phyloP scores from a whole-genome alignment of 768 basidiomycete species.

The Termitomyces bulborhizus region DNA sequence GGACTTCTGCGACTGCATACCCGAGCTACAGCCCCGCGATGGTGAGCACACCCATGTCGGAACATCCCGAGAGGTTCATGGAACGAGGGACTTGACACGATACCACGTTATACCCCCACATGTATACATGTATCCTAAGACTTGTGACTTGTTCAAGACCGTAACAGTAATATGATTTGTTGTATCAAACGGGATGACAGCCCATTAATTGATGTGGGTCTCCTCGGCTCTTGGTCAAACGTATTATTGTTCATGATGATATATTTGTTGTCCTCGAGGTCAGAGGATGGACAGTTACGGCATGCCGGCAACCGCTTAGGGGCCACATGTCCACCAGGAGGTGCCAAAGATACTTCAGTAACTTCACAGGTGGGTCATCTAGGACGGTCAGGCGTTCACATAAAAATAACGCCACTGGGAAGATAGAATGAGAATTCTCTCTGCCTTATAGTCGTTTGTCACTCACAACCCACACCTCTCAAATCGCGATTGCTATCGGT shows the following conservation, averaged over 20 bases:
- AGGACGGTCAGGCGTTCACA: slow-evolving; percentile 1
- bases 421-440: not conserved
- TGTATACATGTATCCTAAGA: not conserved
- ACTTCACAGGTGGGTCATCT: not conserved
- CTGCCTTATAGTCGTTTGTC: not conserved
- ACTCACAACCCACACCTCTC: not conserved
- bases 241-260: not conserved
- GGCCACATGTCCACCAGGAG: slow-evolving; percentile 1
- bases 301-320: slow-evolving; percentile 1
- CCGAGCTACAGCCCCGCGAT: slow-evolving; percentile 35
- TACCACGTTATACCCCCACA: not conserved
- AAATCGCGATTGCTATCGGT: not conserved
- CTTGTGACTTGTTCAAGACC: not conserved
- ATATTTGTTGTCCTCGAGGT: not conserved
- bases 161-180: not conserved
- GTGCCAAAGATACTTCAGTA: slow-evolving; percentile 1
- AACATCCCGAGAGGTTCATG: slow-evolving; percentile 31
- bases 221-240: not conserved
- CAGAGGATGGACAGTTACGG: slow-evolving; percentile 3
- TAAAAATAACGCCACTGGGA: slow-evolving; percentile 3
- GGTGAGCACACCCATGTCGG: slow-evolving; percentile 33
- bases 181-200: not conserved
- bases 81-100: slow-evolving; percentile 14
- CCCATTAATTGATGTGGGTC: not conserved
- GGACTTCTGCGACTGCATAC: slow-evolving; percentile 20